Percentiles rank a stretch among this genome's conserved stretches.
Conservation (phyloP, 2,329 filamentous ascomycete species). For the Ophiognomonia clavigignenti-juglandacearum region DNA sequence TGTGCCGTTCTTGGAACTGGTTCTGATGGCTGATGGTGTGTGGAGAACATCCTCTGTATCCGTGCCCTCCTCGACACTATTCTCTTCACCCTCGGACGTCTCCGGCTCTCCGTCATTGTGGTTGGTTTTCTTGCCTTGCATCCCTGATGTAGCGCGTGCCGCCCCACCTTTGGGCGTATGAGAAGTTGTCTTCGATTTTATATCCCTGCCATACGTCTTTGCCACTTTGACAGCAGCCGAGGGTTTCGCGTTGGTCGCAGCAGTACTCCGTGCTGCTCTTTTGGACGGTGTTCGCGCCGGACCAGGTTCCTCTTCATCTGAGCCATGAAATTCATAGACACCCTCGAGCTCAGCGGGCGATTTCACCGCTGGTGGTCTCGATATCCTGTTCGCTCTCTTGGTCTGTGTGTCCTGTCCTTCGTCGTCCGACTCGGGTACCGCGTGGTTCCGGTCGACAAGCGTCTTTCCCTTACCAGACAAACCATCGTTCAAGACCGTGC, state of each 20-base stretch:
- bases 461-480: not conserved
- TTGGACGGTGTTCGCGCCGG: constrained; percentile 1
- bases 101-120: not conserved
- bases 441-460: constrained; percentile 12
- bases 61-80: not conserved
- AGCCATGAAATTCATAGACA: constrained; percentile 18
- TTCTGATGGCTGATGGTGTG: constrained; percentile 9
- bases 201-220: not conserved
- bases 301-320: constrained; percentile 15
- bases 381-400: not conserved
- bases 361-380: not conserved
- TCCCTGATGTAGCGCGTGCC: not conserved
- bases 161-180: not conserved
- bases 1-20: constrained; percentile 13
- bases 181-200: not conserved
- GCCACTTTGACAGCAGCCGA: not conserved
- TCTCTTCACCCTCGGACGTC: not conserved
- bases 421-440: constrained; percentile 22
- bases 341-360: too few species aligned
- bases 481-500: not conserved
- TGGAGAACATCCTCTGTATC: constrained; percentile 1
- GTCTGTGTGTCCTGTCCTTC: constrained; percentile 8
- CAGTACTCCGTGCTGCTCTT: not conserved
- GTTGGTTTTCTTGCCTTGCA: not conserved
- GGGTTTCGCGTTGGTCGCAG: not conserved